Base-by-base conservation (phyloP, 2,329 filamentous ascomycete species). In the Fusarium miscanthi region DNA sequence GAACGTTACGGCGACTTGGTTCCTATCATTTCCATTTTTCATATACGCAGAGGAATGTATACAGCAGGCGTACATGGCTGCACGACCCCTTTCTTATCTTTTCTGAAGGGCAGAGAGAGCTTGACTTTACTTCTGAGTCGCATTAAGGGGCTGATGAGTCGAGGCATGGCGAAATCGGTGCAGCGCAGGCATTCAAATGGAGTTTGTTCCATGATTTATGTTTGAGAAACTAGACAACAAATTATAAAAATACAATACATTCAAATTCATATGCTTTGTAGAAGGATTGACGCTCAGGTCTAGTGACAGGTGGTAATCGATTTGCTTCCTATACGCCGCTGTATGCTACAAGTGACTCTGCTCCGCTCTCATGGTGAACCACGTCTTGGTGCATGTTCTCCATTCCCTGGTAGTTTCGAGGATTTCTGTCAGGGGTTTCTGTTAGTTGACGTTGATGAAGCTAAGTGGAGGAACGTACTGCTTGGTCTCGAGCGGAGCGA, bases 401-500 rank as follows among this genome's bases (percentile, higher is more conserved):
- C 65, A 49, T 74, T 74, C 21, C 49, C 59, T 23, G 72, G 59
- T 19, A 73, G 30, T 56, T 27, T 70, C 38, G 72, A 70, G 9
- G 66, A 54, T 45, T 41, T 69, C 72, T 73, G 30, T 42, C 8
- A 12, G 27, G 16, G 35, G 12, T 8, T 33, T 14, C n/a, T 54
- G 27, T 75, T 21, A 74, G 59, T 27, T n/a, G n/a, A 17, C 14
- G 33, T 9, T 48, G 8, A 40, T 33, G 13, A 19, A 51, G 35
- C 46, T 25, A 40, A 31, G 46, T 27, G 17, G 33, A 38, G n/a
- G 30, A 2, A 42, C 75, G 14, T 61, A 77, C 75, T 62, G 75
- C 75, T 67, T 77, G 70, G 70, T 84, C 78, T 59, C 81, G 78
- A 21, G 83, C 83, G 12, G 79, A 77, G 61, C 79, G 79, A 45